Percentiles rank a stretch among this genome's conserved stretches.
Conservation (phyloP, 345 rosid species). For the Populus tremula region DNA sequence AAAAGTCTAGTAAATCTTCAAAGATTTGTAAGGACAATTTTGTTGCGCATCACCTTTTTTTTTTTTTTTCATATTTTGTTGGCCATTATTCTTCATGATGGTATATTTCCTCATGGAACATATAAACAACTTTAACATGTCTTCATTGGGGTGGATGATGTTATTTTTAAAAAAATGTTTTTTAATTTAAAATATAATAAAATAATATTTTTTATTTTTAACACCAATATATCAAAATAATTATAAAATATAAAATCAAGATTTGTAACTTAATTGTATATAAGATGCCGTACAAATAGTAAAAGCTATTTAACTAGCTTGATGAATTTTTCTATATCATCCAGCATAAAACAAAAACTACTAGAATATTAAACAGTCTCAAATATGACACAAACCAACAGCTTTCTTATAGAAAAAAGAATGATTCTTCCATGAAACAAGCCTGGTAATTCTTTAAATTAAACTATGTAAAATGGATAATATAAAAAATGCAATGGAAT, state of each 20-base stretch:
- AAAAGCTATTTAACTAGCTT: no score
- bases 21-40: background rate
- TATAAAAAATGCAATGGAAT: no score
- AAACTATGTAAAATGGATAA: background rate
- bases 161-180: no score
- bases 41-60: background rate
- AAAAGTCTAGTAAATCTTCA: background rate
- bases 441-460: background rate
- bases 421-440: background rate
- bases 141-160: background rate
- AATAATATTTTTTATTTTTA: no score
- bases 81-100: background rate
- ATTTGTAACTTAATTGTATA: no score
- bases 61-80: background rate
- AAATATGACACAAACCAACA: background rate
- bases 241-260: no score
- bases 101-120: background rate
- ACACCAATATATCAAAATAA: rapidly evolving
- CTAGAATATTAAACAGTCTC: no score
- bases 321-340: no score
- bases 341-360: no score
- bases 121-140: background rate
- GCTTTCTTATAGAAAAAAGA: background rate
- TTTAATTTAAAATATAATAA: no score
- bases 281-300: no score